phyloP scores from a whole-genome alignment of 1,139 yeast species.

The Kodamaea arcana region DNA sequence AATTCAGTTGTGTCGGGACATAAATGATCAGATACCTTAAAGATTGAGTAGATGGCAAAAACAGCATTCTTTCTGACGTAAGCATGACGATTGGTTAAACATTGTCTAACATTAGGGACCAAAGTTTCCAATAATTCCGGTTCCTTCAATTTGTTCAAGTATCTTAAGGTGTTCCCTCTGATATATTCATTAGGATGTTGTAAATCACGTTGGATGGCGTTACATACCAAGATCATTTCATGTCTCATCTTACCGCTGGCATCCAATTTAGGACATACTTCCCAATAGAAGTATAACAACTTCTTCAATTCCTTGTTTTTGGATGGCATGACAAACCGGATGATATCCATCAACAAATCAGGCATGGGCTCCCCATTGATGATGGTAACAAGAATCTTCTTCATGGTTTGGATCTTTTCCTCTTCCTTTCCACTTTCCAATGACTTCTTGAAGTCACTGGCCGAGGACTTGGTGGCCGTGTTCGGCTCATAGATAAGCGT shows the following conservation, averaged over 20 bases:
- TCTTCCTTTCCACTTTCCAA: conserved; percentile 91
- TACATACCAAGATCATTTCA: conserved; percentile 98
- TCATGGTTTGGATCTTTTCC: conserved; percentile 86
- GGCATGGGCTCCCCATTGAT: conserved; percentile 93
- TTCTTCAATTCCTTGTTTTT: conserved; percentile 87
- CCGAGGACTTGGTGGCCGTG: conserved; percentile 66
- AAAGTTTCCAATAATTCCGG: conserved; percentile 92
- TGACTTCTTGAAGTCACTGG: conserved; percentile 70
- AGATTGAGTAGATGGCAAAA: conserved; percentile 81
- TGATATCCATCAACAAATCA: conserved; percentile 94
- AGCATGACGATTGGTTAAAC: conserved; percentile 95
- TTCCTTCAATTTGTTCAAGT: conserved; percentile 85
- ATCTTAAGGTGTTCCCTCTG: conserved; percentile 91
- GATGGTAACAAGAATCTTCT: conserved; percentile 77
- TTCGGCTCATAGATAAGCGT: conserved; percentile 75
- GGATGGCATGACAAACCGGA: conserved; percentile 96
- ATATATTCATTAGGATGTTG: conserved; percentile 98
- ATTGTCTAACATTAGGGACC: conserved; percentile 86
- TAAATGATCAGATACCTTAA: conserved; percentile 76
- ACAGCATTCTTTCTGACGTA: conserved; percentile 97
- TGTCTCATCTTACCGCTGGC: conserved; percentile 88
- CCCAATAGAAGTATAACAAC: conserved; percentile 95
- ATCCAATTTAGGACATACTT: conserved; percentile 90
- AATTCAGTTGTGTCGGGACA: conserved; percentile 94
- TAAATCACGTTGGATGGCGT: conserved; percentile 94